A percentile compares a stretch with the other conserved stretches of the same genome.
These are phyloP conservation scores for Aspergillus unguis DNA, from an alignment of 2,329 filamentous ascomycete species.

Conservation along the genomic window DNA sequence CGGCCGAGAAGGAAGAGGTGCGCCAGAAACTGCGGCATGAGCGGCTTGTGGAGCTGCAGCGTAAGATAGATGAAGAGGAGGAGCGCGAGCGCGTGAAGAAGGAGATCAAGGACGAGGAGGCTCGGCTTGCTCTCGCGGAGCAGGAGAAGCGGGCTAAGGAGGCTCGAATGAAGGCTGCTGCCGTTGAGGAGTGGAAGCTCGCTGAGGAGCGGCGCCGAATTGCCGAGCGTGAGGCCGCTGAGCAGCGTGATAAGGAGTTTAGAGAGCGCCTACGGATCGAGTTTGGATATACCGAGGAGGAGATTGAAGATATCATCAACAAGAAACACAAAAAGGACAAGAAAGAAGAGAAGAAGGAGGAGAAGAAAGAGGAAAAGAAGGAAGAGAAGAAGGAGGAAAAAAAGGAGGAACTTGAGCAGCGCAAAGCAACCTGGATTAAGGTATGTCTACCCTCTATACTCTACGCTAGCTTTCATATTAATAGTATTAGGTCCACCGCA, in stretches of 20 bases:
- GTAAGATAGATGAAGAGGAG: constrained; percentile 41
- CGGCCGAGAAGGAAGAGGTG: constrained; percentile 33
- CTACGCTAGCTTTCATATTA: constrained; percentile 9
- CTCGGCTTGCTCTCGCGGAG: constrained; percentile 35
- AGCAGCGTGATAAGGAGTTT: constrained; percentile 32
- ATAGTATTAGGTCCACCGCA: constrained; percentile 40
- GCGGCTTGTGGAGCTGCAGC: constrained; percentile 31
- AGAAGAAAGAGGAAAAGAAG: constrained; percentile 39
- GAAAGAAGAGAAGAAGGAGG: constrained; percentile 19
- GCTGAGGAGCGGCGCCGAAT: constrained; percentile 28
- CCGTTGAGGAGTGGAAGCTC: constrained; percentile 37
- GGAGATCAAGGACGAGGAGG: constrained; percentile 45
- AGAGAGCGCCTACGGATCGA: constrained; percentile 37
- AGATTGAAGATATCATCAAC: constrained; percentile 42
- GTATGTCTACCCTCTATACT: constrained; percentile 18
- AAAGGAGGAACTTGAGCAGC: constrained; percentile 25
- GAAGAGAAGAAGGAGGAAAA: constrained; percentile 32
- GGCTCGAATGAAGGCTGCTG: constrained; percentile 40
- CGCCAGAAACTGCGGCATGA: constrained; percentile 28
- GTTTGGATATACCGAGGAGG: constrained; percentile 41
- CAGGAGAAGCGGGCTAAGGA: constrained; percentile 32
- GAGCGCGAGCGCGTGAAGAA: constrained; percentile 43
- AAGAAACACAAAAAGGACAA: constrained; percentile 36
- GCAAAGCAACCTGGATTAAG: constrained; percentile 44
- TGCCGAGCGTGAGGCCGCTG: constrained; percentile 32